Evolutionary conservation across 2,329 filamentous ascomycete genomes (phyloP).

Genomic region (Pestalotiopsis sp.): DNA sequence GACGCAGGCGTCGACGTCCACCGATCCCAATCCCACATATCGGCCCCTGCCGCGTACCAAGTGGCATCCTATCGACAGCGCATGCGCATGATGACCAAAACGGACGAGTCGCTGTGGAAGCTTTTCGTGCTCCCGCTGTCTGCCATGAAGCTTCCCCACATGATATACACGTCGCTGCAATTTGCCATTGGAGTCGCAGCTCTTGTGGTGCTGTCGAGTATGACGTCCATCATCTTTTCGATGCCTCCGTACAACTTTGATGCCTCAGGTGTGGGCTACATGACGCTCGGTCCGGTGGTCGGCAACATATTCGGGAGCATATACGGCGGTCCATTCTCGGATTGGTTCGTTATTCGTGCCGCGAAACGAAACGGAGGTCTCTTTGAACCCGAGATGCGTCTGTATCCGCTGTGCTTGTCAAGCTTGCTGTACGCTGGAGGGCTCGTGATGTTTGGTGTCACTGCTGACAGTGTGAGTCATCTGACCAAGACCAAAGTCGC

Average conservation of each 20-base stretch:
- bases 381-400: slow-evolving; percentile 48
- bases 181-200: not conserved
- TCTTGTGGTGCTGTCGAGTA: slow-evolving; percentile 14
- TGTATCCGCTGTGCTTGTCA: slow-evolving; percentile 30
- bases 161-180: not conserved
- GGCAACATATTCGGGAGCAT: not conserved
- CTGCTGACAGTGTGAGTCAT: not conserved
- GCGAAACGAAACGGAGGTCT: slow-evolving; percentile 40
- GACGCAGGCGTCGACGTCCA: too few species aligned
- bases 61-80: not conserved
- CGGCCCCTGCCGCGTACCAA: too few species aligned
- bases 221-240: slow-evolving; percentile 38
- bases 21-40: too few species aligned
- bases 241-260: slow-evolving; percentile 33
- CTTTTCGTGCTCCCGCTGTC: not conserved
- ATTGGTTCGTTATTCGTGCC: slow-evolving; percentile 39
- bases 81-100: not conserved
- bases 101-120: not conserved
- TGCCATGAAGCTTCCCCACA: not conserved
- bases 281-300: not conserved
- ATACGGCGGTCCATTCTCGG: slow-evolving; percentile 24
- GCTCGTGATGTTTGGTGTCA: not conserved
- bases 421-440: not conserved
- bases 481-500: not conserved
- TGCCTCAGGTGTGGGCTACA: slow-evolving; percentile 17